These are phyloP conservation scores for Tuber brumale DNA, from an alignment of 495 filamentous ascomycete genomes.

Conservation along the genomic window DNA sequence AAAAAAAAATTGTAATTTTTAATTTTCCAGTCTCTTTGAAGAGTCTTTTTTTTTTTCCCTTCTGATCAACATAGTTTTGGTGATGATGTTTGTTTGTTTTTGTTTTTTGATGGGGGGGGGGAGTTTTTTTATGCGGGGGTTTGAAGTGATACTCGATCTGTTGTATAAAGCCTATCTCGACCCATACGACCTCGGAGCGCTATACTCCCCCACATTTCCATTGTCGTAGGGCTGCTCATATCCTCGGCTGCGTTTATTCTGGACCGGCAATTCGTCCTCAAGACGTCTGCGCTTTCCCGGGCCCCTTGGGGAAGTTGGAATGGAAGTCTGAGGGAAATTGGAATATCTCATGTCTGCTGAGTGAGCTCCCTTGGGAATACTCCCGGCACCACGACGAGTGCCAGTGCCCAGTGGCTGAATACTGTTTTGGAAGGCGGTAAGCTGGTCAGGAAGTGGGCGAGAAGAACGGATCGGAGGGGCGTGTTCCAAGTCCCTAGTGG, in stretches of 20 bases:
- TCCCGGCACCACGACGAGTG: neutral
- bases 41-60: neutral
- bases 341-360: neutral
- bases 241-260: neutral
- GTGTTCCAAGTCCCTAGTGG: neutral
- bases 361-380: neutral
- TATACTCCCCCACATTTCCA: neutral
- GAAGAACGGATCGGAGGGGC: neutral
- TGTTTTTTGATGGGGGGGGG: no score
- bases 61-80: no score
- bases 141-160: neutral
- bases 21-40: no score
- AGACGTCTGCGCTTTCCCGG: neutral
- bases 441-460: neutral
- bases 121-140: neutral
- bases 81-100: no score
- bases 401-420: neutral
- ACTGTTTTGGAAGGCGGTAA: neutral
- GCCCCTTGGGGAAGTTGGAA: neutral
- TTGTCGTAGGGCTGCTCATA: neutral
- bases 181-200: neutral
- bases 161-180: neutral
- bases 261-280: neutral
- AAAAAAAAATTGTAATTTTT: no score
- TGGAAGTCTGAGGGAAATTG: neutral